phyloP scores from a whole-genome alignment of 345 rosid genomes.

The Leavenworthia alabamica region DNA sequence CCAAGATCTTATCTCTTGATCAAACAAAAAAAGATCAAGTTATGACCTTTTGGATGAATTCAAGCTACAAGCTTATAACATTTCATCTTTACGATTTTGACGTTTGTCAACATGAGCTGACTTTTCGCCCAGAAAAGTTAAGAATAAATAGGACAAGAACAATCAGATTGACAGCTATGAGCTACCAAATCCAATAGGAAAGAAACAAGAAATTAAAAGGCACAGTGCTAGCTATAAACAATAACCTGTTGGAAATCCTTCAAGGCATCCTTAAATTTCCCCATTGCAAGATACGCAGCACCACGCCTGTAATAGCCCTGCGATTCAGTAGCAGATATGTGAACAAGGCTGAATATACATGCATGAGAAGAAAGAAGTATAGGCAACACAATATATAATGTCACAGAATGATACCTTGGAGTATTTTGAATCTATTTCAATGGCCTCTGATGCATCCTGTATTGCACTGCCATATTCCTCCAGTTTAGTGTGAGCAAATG shows the following conservation, averaged over 20 bases:
- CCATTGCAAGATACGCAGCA: slow-evolving; percentile 95
- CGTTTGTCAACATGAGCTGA: background rate
- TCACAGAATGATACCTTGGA: slow-evolving; percentile 52
- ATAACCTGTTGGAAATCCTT: slow-evolving; percentile 94
- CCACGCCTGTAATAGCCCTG: slow-evolving; percentile 98
- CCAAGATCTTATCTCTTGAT: too few species aligned
- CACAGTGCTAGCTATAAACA: background rate
- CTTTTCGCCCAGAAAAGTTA: too few species aligned
- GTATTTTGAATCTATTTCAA: slow-evolving; percentile 77
- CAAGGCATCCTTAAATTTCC: slow-evolving; percentile 88
- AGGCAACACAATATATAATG: background rate
- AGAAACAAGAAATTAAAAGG: background rate
- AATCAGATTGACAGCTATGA: background rate
- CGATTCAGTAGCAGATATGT: background rate
- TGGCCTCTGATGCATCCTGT: slow-evolving; percentile 86
- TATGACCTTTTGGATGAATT: background rate
- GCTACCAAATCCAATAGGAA: background rate
- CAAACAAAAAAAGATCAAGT: background rate
- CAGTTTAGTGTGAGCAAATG: slow-evolving; percentile 83
- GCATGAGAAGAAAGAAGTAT: background rate
- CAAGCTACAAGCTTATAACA: background rate
- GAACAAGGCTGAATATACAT: background rate
- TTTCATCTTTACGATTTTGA: background rate
- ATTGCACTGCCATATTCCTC: slow-evolving; percentile 99
- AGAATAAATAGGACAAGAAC: background rate